Base-by-base conservation (phyloP, 495 filamentous ascomycete genomes). In the Daldinia grandis region DNA sequence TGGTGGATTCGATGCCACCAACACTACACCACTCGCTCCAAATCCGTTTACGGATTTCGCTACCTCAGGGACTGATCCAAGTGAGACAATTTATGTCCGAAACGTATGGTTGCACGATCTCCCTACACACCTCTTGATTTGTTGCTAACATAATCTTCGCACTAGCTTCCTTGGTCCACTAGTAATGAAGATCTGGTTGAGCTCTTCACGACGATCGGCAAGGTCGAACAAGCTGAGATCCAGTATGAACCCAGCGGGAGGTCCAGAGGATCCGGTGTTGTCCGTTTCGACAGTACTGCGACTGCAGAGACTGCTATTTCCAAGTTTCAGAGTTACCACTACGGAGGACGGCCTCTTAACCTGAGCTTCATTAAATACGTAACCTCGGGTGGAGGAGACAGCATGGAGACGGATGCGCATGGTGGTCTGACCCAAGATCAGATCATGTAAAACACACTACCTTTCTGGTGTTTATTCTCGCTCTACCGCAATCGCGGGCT, bases 311-410 rank as follows among this genome's bases (percentile, higher is more conserved):
- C 93, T 58, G 90, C 94, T 25, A 99, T 98, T 75, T 89, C 92
- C 74, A 99, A 98, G 76, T 99, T 99, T 83, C 93, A 94, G 70
- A 94, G 94, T 57, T 99, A 99, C 75, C 92, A 97, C 76, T 99
- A 99, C 76, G 95, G 95, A 68, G 95, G 95, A 44, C 92, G 95
- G 68, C 95, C 96, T 66, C 89, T 99, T 58, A 93, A 94, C 30
- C 87, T 99, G 64, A 92, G 87, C 72, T 98, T 91, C 79, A 94
- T 97, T 81, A 94, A 94, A 78, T 98, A 98, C 80, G 80, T 90
- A 75, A 93, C 87, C 70, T 84, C 85, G 0, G 86, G 82, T 30
- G 81, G 83, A 62, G 88, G 86, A 17, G 93, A 94, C 73, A 85
- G 83, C 69, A 97, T 95, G 92, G 93, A 97, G 71, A 92, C 87